Evolutionary conservation across 2,329 filamentous ascomycete species (phyloP).

Genomic region (Shiraia bambusicola): DNA sequence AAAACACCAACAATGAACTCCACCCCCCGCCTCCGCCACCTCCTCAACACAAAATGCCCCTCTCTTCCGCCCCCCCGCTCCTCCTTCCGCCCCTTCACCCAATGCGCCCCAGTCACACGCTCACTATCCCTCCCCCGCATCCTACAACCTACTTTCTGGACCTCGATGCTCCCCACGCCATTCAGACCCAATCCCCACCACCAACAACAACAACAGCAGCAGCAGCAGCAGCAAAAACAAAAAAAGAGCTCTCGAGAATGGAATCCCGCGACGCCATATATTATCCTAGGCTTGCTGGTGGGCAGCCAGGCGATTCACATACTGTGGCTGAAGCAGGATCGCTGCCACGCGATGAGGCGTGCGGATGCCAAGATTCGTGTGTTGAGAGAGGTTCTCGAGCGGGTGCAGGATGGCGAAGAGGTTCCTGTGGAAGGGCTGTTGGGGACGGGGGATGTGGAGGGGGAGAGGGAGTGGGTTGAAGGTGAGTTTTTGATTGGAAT

Average conservation of each 20-base stretch:
- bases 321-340: conserved; percentile 76
- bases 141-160: conserved; percentile 42
- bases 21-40: conserved; percentile 23
- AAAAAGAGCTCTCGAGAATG: conserved; percentile 38
- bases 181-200: conserved; percentile 16
- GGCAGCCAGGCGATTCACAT: conserved; percentile 96
- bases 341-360: conserved; percentile 69
- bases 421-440: conserved; percentile 77
- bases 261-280: conserved; percentile 66
- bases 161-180: conserved; percentile 40
- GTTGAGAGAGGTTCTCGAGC: conserved; percentile 69
- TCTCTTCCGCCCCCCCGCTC: conserved; percentile 17
- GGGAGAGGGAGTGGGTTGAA: conserved; percentile 86
- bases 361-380: conserved; percentile 77
- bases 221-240: too few relatives aligned
- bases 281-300: conserved; percentile 71
- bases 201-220: conserved; percentile 13
- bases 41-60: conserved; percentile 29
- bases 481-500: conserved; percentile 53
- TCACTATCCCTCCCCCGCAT: conserved; percentile 39
- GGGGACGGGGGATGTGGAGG: conserved; percentile 72
- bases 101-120: conserved; percentile 19
- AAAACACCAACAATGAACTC: conserved; percentile 26
- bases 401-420: conserved; percentile 36
- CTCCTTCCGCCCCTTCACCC: conserved; percentile 24